Percentiles rank a stretch among this genome's conserved stretches.
Evolutionary conservation across 2,329 filamentous ascomycete species (phyloP).

Genomic region (Clarireedia hainanense): DNA sequence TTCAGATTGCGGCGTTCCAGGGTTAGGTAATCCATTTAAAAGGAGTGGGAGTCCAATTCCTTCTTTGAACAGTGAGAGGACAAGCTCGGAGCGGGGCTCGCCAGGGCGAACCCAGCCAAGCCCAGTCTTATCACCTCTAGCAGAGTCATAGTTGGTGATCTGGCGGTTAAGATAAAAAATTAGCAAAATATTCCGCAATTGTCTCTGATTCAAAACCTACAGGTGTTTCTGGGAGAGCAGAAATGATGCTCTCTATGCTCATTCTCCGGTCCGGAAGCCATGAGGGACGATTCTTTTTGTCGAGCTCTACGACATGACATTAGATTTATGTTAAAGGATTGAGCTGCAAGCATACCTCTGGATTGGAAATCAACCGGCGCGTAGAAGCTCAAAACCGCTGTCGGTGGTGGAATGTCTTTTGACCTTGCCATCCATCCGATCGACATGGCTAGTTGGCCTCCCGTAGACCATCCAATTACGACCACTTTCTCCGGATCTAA

Average conservation of each 20-base stretch:
- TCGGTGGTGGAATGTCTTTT: conserved; percentile 30
- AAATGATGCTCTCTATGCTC: no score
- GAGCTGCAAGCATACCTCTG: no score
- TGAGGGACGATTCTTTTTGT: no score
- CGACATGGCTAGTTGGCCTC: conserved; percentile 39
- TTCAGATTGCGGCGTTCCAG: background rate
- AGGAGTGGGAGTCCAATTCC: background rate
- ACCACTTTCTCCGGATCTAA: conserved; percentile 29
- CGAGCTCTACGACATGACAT: no score
- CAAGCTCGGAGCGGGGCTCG: conserved; percentile 2
- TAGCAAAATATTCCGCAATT: background rate
- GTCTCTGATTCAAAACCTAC: no score
- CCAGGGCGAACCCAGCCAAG: conserved; percentile 1
- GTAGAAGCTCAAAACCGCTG: conserved; percentile 40
- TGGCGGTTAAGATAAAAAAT: background rate
- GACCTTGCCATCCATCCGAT: conserved; percentile 32
- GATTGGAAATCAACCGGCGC: conserved; percentile 18
- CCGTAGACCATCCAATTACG: conserved; percentile 41
- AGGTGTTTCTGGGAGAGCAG: no score
- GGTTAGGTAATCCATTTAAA: background rate
- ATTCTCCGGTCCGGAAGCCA: no score
- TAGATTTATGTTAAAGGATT: no score
- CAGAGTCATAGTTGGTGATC: background rate
- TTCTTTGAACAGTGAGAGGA: conserved; percentile 2
- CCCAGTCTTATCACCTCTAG: background rate